Evolutionary conservation across 2,329 filamentous ascomycete genomes (phyloP), one percentile per base, ranked within the genome.

Genomic region (Penicillium sp.): DNA sequence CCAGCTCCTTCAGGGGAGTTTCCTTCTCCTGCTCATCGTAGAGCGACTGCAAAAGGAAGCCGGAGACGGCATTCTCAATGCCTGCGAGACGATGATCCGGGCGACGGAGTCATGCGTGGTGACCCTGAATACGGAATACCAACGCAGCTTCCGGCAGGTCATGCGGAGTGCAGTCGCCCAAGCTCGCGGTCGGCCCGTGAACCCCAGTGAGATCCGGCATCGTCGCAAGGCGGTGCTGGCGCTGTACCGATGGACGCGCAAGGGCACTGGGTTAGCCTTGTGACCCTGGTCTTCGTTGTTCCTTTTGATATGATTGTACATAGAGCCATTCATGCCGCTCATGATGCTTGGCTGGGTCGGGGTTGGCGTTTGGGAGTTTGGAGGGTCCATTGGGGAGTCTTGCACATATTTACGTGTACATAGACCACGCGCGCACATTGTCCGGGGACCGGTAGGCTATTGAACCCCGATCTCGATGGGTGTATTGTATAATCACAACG

Each of bases 61-160:
- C 1, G 92, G 89, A n/a, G 87, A 90, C 3, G 92, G 88, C 66
- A 91, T 96, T 5, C 89, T 94, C 62, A 89, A 89, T 71, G 92
- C 93, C 8, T 96, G 92, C 75, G 92, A 96, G 81, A 95, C 91
- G 3, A 96, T 96, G 67, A 91, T 96, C 35, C 86, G 92, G 43
- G 93, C 93, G 14, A 92, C 96, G 67, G 93, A 97, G 77, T 92
- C 92, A 5, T 96, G 92, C 73, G 91, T 96, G 20, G 92, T 95
- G 58, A 96, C 92, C 11, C 82, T 96, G 54, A 95, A 91, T 73
- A 96, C 92, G 1, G 92, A 96, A 75, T 97, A 96, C 76, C 93
- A 96, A 90, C 85, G 93, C 67, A 96, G 96, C 77, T 96, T 97
- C 79, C 90, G 92, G 68, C 94, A 93, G 78, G 92, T 96, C 38